phyloP scores from a whole-genome alignment of 1,139 yeast species.

The Pichia sp. region DNA sequence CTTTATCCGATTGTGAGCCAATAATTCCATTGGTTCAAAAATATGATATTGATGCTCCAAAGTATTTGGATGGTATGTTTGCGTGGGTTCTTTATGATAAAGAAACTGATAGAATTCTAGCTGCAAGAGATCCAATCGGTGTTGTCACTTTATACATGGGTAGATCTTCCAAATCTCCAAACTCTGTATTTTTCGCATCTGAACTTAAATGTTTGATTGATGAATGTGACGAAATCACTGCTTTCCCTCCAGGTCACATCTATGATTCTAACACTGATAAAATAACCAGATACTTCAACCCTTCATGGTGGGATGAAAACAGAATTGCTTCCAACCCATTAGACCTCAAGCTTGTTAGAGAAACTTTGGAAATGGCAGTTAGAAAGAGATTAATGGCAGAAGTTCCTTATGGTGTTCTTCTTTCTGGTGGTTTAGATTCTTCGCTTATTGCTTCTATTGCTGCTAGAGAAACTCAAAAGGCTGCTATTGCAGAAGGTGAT shows the following conservation, averaged over 20 bases:
- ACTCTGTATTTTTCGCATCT: slow-evolving; percentile 81
- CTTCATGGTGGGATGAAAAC: slow-evolving; percentile 86
- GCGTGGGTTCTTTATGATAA: slow-evolving; percentile 90
- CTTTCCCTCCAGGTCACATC: slow-evolving; percentile 98
- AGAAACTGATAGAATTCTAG: slow-evolving; percentile 75
- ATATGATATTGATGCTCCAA: slow-evolving; percentile 85
- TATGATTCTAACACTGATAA: slow-evolving; percentile 87
- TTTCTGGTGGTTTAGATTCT: slow-evolving; percentile 96
- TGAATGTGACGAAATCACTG: slow-evolving; percentile 85
- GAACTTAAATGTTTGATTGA: slow-evolving; percentile 90
- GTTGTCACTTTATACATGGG: slow-evolving; percentile 96
- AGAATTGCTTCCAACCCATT: slow-evolving; percentile 68
- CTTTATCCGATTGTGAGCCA: slow-evolving; percentile 94
- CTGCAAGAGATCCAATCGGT: slow-evolving; percentile 98
- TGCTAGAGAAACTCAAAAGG: slow-evolving; percentile 86
- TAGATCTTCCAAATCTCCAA: slow-evolving; percentile 59
- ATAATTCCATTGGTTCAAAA: slow-evolving; percentile 87
- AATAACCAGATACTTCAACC: slow-evolving; percentile 79
- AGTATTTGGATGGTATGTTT: slow-evolving; percentile 94
- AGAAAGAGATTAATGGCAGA: slow-evolving; percentile 99
- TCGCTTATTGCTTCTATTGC: slow-evolving; percentile 95
- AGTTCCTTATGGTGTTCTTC: slow-evolving; percentile 94
- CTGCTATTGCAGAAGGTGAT: slow-evolving; percentile 43
- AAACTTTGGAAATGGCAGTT: slow-evolving; percentile 83
- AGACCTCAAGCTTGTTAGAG: slow-evolving; percentile 66